Conservation (phyloP, 345 rosid species). For the Gossypium anomalum region DNA sequence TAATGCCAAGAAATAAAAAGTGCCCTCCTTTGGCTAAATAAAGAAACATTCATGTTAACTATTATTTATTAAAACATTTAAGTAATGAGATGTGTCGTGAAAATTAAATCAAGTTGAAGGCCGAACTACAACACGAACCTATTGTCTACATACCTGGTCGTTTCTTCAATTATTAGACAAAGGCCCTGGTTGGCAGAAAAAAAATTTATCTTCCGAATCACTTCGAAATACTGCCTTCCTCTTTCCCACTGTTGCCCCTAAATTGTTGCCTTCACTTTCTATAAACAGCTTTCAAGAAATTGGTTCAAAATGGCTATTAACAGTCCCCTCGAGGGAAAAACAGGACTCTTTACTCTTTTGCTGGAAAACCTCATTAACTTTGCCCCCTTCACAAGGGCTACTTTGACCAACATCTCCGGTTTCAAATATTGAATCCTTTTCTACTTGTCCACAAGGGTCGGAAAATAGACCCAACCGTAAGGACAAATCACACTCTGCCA, state of each 20-base stretch:
- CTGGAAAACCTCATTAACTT: conserved; percentile 18
- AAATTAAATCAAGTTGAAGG: conserved; percentile 7
- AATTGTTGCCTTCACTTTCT: conserved; percentile 29
- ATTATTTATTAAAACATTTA: not conserved
- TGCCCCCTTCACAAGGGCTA: conserved; percentile 30
- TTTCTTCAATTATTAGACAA: conserved; percentile 31
- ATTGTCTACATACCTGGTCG: conserved; percentile 46
- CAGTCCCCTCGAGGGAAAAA: conserved; percentile 49
- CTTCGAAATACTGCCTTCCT: conserved; percentile 39
- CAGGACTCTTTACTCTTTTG: conserved; percentile 46
- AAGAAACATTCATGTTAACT: no score
- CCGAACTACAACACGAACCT: conserved; percentile 24
- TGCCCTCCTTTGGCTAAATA: not conserved
- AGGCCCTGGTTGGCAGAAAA: conserved; percentile 31
- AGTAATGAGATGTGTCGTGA: not conserved
- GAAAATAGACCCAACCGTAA: conserved; percentile 65
- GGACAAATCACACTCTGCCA: conserved; percentile 64
- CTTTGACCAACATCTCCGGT: conserved; percentile 31
- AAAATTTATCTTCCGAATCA: conserved; percentile 31
- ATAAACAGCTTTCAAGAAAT: conserved; percentile 29
- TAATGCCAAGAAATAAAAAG: not conserved
- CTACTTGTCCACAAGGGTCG: conserved; percentile 35
- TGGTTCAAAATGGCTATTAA: conserved; percentile 29
- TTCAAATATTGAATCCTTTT: conserved; percentile 37
- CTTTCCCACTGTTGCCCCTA: conserved; percentile 40